Evolutionary conservation across 352 stramenopile genomes (phyloP), one percentile per base, ranked within the genome.

Genomic region (Globisporangium paroecandrum): DNA sequence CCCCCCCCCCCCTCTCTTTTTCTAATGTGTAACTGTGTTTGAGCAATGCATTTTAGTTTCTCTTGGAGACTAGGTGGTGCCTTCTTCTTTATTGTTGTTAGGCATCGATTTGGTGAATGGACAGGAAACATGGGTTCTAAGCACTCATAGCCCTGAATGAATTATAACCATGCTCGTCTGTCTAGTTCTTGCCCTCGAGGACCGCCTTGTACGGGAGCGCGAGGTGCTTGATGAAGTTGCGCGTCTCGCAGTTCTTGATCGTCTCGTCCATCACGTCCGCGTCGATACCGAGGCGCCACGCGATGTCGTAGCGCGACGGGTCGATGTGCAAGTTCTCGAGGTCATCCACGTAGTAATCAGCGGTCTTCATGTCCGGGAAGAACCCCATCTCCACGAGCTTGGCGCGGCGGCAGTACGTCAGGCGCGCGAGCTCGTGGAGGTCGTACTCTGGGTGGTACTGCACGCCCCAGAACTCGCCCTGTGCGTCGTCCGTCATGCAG

Each of bases 401-500:
- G 49, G 78, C 75, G 57, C 83, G 78, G 32, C 83, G 83, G 58
- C 83, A 91, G 75, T 91, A 84, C 49, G 78, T 91, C 54, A 94
- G 70, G 1, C 84, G 80, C 29, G 84, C 86, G 27, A 94, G 79
- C 68, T 94, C 86, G 65, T 92, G 84, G 29, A 94, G 68, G 63
- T 94, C 82, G 73, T 94, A 94, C 73, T 94, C 86, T 3, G 84
- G 84, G 60, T 94, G 87, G 64, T 94, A 94, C 62, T 94, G 87
- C n/a, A 94, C 77, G 53, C 70, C 82, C 87, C 87, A 94, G 57
- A 94, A 94, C 22, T 94, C 84, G 47, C 87, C 86, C 70, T 81
- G 24, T 49, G 13, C 41, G 9, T 18, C 82, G 29, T 82, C 29
- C 29, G 4, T 32, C 29, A 32, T 32, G 8, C 29, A 32, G 29